phyloP scores from a whole-genome alignment of 2,329 filamentous ascomycete genomes.

The Aphanoascus verrucosus region DNA sequence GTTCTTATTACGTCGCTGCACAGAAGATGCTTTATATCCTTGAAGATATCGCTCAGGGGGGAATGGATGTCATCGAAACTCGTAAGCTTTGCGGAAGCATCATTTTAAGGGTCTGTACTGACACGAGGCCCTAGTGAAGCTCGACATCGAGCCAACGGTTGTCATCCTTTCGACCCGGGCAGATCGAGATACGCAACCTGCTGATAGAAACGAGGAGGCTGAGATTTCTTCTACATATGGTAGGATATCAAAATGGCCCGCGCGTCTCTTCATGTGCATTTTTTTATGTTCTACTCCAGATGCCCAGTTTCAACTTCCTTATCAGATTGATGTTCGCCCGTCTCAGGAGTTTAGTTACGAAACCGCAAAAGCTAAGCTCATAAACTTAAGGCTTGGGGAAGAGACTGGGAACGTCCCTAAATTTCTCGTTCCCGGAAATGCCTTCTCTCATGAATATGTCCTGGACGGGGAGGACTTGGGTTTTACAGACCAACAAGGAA shows the following conservation, averaged over 20 bases:
- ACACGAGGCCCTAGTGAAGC: constrained; percentile 40
- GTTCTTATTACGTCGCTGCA: constrained; percentile 65
- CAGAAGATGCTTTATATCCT: constrained; percentile 64
- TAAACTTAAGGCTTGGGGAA: constrained; percentile 46
- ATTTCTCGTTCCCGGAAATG: constrained; percentile 53
- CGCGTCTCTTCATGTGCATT: constrained; percentile 5
- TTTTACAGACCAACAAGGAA: constrained; percentile 49
- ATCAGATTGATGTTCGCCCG: constrained; percentile 56
- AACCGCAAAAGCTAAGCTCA: constrained; percentile 54
- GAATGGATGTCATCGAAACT: constrained; percentile 57
- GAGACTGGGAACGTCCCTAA: constrained; percentile 40
- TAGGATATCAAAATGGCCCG: constrained; percentile 12
- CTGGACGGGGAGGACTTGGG: constrained; percentile 32
- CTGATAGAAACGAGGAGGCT: constrained; percentile 27
- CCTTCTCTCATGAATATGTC: constrained; percentile 35
- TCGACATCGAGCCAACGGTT: constrained; percentile 52
- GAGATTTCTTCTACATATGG: constrained; percentile 22
- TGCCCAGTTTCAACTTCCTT: constrained; percentile 45
- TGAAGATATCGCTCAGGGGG: constrained; percentile 61
- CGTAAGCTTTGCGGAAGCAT: constrained; percentile 25
- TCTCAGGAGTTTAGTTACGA: constrained; percentile 63
- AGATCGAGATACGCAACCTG: constrained; percentile 32
- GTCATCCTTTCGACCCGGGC: constrained; percentile 48
- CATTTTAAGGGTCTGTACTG: constrained; percentile 18
- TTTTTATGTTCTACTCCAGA: constrained; percentile 24